Conservation (phyloP, 1,284 basidiomycete species). For the Pterulicium gracile region DNA sequence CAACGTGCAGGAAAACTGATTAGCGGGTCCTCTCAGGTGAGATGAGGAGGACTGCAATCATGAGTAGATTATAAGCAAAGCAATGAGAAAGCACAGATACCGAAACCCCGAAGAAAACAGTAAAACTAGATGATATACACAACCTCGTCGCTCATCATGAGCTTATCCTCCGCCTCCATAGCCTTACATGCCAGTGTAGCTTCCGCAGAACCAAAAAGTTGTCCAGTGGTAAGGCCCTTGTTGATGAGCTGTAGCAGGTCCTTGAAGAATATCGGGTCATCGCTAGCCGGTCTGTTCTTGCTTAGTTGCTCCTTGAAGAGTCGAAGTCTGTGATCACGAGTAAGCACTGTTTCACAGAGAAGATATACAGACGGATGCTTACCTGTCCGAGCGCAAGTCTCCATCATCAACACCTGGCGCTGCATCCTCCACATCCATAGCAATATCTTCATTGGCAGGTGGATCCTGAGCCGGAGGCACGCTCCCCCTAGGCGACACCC, state of each 20-base stretch:
- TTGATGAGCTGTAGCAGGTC: constrained; percentile 76
- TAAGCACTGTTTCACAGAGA: constrained; percentile 4
- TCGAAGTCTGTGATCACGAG: constrained; percentile 38
- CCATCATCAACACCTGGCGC: constrained; percentile 23
- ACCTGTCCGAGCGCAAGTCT: constrained; percentile 48
- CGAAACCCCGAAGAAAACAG: neutral
- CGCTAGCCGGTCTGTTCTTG: constrained; percentile 54
- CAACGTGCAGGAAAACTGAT: neutral
- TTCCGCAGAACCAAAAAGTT: constrained; percentile 74
- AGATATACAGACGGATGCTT: constrained; percentile 8
- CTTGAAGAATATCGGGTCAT: constrained; percentile 64
- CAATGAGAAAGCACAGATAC: neutral
- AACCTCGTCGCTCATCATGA: constrained; percentile 81
- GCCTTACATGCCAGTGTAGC: constrained; percentile 62
- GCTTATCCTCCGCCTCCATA: constrained; percentile 79
- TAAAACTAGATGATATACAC: constrained; percentile 55
- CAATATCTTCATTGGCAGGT: neutral
- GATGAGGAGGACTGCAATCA: neutral
- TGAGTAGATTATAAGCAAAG: neutral
- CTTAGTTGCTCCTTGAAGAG: constrained; percentile 73
- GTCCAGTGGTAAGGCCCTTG: constrained; percentile 55
- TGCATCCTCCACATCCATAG: constrained; percentile 22
- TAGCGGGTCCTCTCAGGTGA: neutral
- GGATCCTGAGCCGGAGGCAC: neutral
- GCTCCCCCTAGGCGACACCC: neutral